A percentile compares a stretch with the other conserved stretches of the same genome.
Conservation (phyloP, 2,329 filamentous ascomycete species). For the Mariannaea sp. region DNA sequence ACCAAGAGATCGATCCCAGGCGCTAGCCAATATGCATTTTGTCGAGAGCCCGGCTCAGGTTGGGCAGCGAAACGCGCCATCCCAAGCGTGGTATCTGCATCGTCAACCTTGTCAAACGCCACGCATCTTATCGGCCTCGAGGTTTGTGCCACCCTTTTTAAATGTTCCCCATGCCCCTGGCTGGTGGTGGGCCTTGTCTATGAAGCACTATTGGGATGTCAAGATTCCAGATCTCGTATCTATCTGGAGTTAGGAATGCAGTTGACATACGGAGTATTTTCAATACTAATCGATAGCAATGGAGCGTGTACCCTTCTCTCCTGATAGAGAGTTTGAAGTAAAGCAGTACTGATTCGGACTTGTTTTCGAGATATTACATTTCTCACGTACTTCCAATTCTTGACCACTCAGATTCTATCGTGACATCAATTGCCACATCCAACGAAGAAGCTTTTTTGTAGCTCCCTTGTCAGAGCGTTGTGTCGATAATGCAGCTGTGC, state of each 20-base stretch:
- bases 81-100: constrained; percentile 18
- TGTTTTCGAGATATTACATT: too few species aligned
- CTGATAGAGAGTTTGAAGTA: too few species aligned
- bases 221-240: too few species aligned
- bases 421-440: neutral
- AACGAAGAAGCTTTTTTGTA: neutral
- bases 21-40: neutral
- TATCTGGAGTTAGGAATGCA: too few species aligned
- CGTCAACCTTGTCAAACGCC: constrained; percentile 21
- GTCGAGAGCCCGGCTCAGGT: neutral
- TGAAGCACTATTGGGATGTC: constrained; percentile 6
- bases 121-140: constrained; percentile 12
- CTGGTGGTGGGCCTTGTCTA: constrained; percentile 10
- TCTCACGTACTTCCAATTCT: neutral
- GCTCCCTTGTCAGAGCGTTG: constrained; percentile 8
- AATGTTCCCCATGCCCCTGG: constrained; percentile 13
- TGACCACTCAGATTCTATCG: neutral
- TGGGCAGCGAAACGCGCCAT: constrained; percentile 13
- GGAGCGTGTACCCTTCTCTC: too few species aligned
- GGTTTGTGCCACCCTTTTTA: constrained; percentile 15
- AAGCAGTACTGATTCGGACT: too few species aligned
- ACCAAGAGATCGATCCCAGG: neutral
- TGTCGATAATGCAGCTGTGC: constrained; percentile 6
- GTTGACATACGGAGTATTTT: too few species aligned
- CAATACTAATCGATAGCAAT: too few species aligned